phyloP scores from a whole-genome alignment of 2,329 filamentous ascomycete genomes.

The Fusarium chaquense region DNA sequence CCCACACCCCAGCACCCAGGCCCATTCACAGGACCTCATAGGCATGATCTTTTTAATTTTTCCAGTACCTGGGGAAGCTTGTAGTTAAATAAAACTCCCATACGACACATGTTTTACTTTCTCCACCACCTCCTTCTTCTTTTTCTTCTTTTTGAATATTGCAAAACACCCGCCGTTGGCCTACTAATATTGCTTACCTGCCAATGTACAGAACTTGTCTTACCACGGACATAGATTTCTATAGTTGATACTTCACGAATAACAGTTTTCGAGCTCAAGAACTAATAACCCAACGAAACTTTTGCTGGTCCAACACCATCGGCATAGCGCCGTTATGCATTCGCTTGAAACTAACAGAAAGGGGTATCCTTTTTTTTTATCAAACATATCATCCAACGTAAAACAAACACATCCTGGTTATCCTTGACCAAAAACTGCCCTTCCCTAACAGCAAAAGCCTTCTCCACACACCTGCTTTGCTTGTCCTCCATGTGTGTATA shows the following conservation, averaged over 20 bases:
- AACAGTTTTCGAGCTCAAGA: neutral
- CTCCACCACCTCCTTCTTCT: neutral
- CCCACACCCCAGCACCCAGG: slow-evolving; percentile 11
- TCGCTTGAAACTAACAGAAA: slow-evolving; percentile 36
- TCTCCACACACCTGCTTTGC: neutral
- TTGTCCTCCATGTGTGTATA: slow-evolving; percentile 6
- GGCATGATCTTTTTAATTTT: neutral
- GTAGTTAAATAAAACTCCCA: no score
- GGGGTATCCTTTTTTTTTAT: slow-evolving; percentile 44
- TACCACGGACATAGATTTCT: neutral
- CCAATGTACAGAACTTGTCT: neutral
- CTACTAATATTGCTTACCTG: neutral
- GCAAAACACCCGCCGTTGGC: neutral
- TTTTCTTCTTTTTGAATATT: neutral
- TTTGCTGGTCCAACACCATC: slow-evolving; percentile 41
- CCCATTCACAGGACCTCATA: slow-evolving; percentile 10
- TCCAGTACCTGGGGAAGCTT: neutral
- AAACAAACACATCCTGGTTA: slow-evolving; percentile 31
- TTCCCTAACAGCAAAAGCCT: neutral
- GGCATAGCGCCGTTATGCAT: slow-evolving; percentile 33
- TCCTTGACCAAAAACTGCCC: slow-evolving; percentile 8
- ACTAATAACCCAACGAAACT: slow-evolving; percentile 3
- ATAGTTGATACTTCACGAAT: neutral
- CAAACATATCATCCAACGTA: slow-evolving; percentile 40
- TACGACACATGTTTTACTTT: neutral